These are phyloP conservation scores for Eucommia ulmoides DNA, from an alignment of 257 asterid species.

Conservation along the genomic window DNA sequence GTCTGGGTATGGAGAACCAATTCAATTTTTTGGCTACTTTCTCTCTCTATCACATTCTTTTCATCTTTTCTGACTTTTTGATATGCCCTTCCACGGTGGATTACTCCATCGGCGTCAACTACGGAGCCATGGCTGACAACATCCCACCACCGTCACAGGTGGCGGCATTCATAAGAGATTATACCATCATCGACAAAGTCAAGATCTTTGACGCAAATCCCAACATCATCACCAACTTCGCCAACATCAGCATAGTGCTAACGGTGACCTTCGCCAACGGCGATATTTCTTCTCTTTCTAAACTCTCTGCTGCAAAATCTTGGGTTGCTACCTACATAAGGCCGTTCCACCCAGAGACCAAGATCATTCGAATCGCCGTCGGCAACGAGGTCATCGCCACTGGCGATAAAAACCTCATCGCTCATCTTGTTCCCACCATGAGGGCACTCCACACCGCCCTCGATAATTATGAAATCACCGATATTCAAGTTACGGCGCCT, in stretches of 20 bases:
- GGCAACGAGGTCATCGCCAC: constrained; percentile 23
- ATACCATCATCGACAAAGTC: constrained; percentile 28
- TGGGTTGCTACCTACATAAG: constrained; percentile 22
- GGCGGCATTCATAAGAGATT: constrained; percentile 18
- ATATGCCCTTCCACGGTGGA: too few relatives aligned
- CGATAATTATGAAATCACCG: constrained; percentile 7
- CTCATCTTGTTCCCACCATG: constrained; percentile 32
- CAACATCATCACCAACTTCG: constrained; percentile 23
- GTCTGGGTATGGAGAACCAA: too few relatives aligned
- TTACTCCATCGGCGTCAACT: constrained; percentile 32
- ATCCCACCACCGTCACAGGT: constrained; percentile 40
- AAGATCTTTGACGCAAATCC: constrained; percentile 37
- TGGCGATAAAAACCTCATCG: constrained; percentile 13
- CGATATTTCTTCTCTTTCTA: constrained; percentile 5
- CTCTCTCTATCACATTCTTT: too few relatives aligned
- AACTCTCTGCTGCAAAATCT: constrained; percentile 13
- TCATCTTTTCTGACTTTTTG: too few relatives aligned
- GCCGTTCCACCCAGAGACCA: constrained; percentile 17
- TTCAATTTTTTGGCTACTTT: too few relatives aligned
- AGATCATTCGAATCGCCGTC: constrained; percentile 17
- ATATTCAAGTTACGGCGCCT: constrained; percentile 26
- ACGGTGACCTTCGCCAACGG: constrained; percentile 27
- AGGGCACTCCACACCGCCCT: constrained; percentile 29
- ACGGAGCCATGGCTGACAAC: constrained; percentile 35
- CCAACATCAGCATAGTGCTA: constrained; percentile 24